phyloP scores from a whole-genome alignment of 305 asterid species.

The Withania somnifera region DNA sequence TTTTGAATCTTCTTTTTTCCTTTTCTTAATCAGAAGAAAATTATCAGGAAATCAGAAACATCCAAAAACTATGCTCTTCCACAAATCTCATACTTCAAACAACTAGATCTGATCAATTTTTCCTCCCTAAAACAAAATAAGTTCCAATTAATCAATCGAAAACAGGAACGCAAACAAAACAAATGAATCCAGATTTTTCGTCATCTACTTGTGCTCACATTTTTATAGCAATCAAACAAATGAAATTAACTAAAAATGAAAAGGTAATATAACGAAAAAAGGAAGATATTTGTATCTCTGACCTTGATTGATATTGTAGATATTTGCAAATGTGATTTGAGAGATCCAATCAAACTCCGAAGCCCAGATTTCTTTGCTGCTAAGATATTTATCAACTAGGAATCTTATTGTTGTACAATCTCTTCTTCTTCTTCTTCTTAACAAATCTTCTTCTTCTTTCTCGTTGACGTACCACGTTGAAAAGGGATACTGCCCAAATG shows the following conservation, averaged over 20 bases:
- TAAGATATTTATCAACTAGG: not conserved
- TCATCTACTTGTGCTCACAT: conserved; percentile 12
- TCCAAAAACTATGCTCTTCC: not conserved
- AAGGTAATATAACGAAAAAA: not conserved
- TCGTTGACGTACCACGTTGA: conserved; percentile 16
- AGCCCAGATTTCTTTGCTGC: not conserved
- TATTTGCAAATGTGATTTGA: conserved; percentile 9
- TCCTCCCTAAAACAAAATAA: not conserved
- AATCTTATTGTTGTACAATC: not conserved
- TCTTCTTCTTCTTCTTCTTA: conserved; percentile 4
- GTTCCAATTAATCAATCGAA: not conserved
- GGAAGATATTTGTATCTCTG: not conserved
- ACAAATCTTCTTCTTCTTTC: conserved; percentile 16
- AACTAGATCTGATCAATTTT: not conserved
- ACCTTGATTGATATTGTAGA: not conserved
- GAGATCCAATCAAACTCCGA: not conserved
- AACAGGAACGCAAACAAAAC: not conserved
- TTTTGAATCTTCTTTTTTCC: not conserved
- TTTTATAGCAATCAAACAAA: conserved; percentile 9
- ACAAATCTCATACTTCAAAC: not conserved
- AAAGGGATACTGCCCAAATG: conserved; percentile 19
- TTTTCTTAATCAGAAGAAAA: not conserved
- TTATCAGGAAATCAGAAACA: not conserved
- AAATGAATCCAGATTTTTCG: not conserved
- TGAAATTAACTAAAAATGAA: not conserved